Evolutionary conservation across 148 eudicot species (phyloP).

Genomic region (Rhododendron ovatum): DNA sequence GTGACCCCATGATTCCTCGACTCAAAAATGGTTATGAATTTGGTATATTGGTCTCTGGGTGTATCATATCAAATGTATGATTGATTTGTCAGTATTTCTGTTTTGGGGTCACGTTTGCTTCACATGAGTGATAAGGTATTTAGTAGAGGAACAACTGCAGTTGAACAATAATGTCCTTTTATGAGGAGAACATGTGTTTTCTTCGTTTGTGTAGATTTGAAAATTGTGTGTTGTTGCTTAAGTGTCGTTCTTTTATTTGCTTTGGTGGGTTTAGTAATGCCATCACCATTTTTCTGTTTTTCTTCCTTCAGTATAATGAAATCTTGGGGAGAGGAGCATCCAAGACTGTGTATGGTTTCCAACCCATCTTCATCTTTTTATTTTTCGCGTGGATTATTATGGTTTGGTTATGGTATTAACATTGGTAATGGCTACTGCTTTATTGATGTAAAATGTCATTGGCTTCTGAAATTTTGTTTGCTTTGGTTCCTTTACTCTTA

Average conservation of each 20-base stretch:
- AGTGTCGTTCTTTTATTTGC: background rate
- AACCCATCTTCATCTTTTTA: conserved; percentile 24
- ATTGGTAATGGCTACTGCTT: background rate
- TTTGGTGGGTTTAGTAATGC: conserved; percentile 21
- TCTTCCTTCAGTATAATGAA: conserved; percentile 71
- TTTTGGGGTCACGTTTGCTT: background rate
- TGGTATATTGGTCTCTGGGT: background rate
- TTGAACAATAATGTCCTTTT: background rate
- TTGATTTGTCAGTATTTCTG: background rate
- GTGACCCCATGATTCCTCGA: background rate
- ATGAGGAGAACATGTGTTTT: background rate
- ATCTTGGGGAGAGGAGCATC: conserved; percentile 91
- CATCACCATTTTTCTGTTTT: conserved; percentile 17
- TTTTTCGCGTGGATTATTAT: background rate
- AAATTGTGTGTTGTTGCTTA: background rate
- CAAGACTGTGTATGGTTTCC: conserved; percentile 85
- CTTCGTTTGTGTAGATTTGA: background rate
- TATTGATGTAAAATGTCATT: background rate
- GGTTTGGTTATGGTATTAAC: background rate
- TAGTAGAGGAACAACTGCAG: background rate
- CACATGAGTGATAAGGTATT: background rate
- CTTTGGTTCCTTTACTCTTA: conserved; percentile 4
- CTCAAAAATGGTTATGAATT: background rate
- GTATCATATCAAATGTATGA: background rate
- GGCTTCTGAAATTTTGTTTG: conserved; percentile 3